phyloP scores from a whole-genome alignment of 1,139 yeast species.

The Sugiyamaella pinicola region DNA sequence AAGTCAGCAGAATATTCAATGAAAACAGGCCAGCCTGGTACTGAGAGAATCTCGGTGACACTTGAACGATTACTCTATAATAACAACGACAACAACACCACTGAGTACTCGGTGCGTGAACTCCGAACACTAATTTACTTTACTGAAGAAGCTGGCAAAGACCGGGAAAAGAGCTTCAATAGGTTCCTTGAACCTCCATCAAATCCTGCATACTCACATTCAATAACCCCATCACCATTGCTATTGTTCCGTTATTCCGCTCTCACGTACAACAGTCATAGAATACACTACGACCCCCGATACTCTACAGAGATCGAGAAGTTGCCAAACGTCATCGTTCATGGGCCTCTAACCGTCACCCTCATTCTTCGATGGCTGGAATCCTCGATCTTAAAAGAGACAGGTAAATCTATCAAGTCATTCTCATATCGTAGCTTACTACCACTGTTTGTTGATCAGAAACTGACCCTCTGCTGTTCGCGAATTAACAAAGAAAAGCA shows the following conservation, averaged over 20 bases:
- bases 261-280: constrained; percentile 77
- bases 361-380: constrained; percentile 53
- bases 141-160: constrained; percentile 30
- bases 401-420: constrained; percentile 33
- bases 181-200: constrained; percentile 29
- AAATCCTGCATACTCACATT: constrained; percentile 26
- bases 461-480: constrained; percentile 35
- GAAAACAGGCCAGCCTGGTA: constrained; percentile 19
- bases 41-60: constrained; percentile 37
- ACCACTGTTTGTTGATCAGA: constrained; percentile 50
- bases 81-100: constrained; percentile 3
- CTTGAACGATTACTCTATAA: constrained; percentile 37
- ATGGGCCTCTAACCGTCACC: constrained; percentile 78
- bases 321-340: constrained; percentile 64
- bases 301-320: constrained; percentile 60
- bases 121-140: constrained; percentile 39
- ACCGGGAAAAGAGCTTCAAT: constrained; percentile 26
- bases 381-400: constrained; percentile 23
- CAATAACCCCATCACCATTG: constrained; percentile 36
- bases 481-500: constrained; percentile 16
- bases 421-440: constrained; percentile 54
- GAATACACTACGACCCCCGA: constrained; percentile 67
- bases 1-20: constrained; percentile 26
- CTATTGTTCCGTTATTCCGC: constrained; percentile 65
- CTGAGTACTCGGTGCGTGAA: constrained; percentile 39